These are phyloP conservation scores for Leccinum incarnatum DNA, from an alignment of 768 basidiomycete genomes.

Conservation along the genomic window DNA sequence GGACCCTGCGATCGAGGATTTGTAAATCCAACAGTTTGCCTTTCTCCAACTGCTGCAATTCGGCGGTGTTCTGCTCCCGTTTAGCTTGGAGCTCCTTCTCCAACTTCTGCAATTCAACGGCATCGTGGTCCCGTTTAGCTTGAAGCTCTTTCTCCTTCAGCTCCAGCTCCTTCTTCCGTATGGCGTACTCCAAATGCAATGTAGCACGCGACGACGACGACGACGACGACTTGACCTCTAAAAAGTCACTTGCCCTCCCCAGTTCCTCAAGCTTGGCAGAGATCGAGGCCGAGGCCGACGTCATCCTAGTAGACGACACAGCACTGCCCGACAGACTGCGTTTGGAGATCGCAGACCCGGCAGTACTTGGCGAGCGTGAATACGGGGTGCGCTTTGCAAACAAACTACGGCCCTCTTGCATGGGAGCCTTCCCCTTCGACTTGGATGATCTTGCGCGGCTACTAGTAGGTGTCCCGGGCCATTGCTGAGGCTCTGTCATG, in stretches of 20 bases:
- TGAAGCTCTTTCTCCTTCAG: not conserved
- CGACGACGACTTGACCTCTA: not conserved
- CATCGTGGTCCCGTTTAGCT: no score
- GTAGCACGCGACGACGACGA: no score
- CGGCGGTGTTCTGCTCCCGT: no score
- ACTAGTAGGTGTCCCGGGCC: not conserved
- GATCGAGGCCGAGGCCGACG: not conserved
- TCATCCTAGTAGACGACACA: not conserved
- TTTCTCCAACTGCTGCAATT: no score
- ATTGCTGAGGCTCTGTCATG: no score
- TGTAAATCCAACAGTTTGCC: no score
- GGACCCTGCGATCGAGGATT: no score
- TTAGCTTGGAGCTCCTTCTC: no score
- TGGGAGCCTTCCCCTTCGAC: not conserved
- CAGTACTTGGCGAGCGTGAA: not conserved
- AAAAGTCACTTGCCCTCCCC: not conserved
- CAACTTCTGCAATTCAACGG: no score
- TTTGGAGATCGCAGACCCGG: not conserved
- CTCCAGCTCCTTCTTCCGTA: conserved; percentile 3
- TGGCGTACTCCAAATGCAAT: not conserved
- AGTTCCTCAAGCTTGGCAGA: conserved; percentile 1
- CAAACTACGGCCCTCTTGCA: not conserved
- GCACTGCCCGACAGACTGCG: not conserved
- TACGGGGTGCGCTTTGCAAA: not conserved
- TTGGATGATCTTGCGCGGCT: not conserved